Conservation (phyloP, 176 grass and related monocot species). For the Pharus latifolius region DNA sequence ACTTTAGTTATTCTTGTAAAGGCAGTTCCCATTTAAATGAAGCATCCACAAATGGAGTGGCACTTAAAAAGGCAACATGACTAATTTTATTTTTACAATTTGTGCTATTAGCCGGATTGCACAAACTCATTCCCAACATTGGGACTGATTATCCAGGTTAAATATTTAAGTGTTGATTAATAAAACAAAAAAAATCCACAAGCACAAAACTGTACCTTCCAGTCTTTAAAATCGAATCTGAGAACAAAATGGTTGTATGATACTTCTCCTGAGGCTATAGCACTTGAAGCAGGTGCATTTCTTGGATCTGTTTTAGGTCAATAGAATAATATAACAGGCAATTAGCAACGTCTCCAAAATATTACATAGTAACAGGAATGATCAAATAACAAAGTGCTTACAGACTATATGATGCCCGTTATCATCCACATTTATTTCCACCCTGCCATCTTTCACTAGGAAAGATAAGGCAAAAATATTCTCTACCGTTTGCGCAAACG, state of each 20-base stretch:
- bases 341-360: neutral
- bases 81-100: neutral
- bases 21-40: neutral
- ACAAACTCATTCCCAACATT: neutral
- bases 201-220: conserved; percentile 52
- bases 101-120: neutral
- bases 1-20: neutral
- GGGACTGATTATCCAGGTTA: neutral
- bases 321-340: conserved; percentile 15
- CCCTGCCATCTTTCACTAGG: conserved; percentile 90
- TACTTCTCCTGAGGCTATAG: conserved; percentile 63
- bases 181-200: neutral
- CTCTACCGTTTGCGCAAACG: conserved; percentile 94
- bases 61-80: neutral
- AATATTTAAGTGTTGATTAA: neutral
- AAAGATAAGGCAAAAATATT: conserved; percentile 92
- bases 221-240: conserved; percentile 78
- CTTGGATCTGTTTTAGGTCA: conserved; percentile 45
- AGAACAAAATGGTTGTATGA: conserved; percentile 89
- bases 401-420: conserved; percentile 63
- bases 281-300: conserved; percentile 68
- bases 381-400: conserved; percentile 27
- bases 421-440: conserved; percentile 60
- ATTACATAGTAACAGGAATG: neutral
- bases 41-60: neutral